Evolutionary conservation across 805 yeast genomes (phyloP).

Genomic region (Spathaspora arborariae): DNA sequence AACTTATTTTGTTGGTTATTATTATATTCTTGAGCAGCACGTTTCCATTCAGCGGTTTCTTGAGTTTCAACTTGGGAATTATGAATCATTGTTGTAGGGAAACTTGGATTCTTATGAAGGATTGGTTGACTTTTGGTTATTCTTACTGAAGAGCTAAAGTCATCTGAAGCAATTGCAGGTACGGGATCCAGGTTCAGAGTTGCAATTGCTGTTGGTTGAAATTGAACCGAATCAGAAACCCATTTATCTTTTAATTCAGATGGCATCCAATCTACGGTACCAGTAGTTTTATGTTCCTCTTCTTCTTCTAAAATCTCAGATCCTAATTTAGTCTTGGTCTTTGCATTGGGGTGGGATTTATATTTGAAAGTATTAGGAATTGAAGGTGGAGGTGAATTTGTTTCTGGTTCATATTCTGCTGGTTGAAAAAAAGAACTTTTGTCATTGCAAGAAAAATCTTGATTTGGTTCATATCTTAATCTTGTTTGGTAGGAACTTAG

Average conservation of each 20-base stretch:
- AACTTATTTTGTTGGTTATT: constrained; percentile 5
- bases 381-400: constrained; percentile 19
- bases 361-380: constrained; percentile 43
- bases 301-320: not conserved
- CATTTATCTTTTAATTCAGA: constrained; percentile 33
- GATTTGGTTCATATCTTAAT: constrained; percentile 31
- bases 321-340: constrained; percentile 32
- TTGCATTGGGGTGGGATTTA: constrained; percentile 44
- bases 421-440: constrained; percentile 7
- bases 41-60: constrained; percentile 35
- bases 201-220: not conserved
- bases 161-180: constrained; percentile 2
- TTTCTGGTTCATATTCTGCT: not conserved
- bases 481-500: constrained; percentile 24
- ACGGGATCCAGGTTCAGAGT: not conserved
- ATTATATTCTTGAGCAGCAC: constrained; percentile 24
- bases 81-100: constrained; percentile 29
- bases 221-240: constrained; percentile 9
- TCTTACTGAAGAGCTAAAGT: constrained; percentile 19
- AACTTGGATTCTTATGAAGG: constrained; percentile 1
- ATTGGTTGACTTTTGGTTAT: constrained; percentile 14
- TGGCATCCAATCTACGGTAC: constrained; percentile 35
- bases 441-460: constrained; percentile 23
- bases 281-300: constrained; percentile 16
- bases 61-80: constrained; percentile 16